A percentile compares a stretch with the other conserved stretches of the same genome.
Conservation (phyloP, 805 yeast species). For the Hanseniaspora lindneri region DNA sequence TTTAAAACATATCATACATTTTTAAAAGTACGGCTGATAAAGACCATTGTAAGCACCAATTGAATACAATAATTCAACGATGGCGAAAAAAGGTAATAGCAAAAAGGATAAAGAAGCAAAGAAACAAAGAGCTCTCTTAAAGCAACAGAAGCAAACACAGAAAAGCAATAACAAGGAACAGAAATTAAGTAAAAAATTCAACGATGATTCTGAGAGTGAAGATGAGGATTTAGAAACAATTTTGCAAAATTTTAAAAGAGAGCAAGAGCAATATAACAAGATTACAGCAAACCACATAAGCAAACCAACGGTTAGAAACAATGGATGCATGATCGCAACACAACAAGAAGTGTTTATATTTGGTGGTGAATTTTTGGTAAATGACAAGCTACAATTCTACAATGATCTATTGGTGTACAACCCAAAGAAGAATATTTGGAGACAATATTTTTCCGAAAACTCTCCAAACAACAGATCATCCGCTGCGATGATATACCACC, state of each 20-base stretch:
- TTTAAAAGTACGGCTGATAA: too few species aligned
- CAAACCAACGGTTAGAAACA: constrained; percentile 59
- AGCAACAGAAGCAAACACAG: constrained; percentile 58
- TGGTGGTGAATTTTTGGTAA: constrained; percentile 70
- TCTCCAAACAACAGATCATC: constrained; percentile 88
- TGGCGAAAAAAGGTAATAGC: constrained; percentile 63
- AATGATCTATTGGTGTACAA: constrained; percentile 69
- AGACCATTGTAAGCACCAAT: background rate
- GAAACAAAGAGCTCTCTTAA: constrained; percentile 76
- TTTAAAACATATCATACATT: too few species aligned
- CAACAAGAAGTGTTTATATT: constrained; percentile 68
- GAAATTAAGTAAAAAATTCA: constrained; percentile 47
- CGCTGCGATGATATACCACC: constrained; percentile 87
- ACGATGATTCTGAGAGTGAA: constrained; percentile 69
- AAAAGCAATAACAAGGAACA: constrained; percentile 68
- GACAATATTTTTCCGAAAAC: constrained; percentile 64
- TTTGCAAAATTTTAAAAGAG: constrained; percentile 59
- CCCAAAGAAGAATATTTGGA: constrained; percentile 72
- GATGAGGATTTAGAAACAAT: constrained; percentile 80
- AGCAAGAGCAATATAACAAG: constrained; percentile 69
- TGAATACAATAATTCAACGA: constrained; percentile 22
- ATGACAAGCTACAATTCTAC: constrained; percentile 37
- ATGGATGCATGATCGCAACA: constrained; percentile 60
- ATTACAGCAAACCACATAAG: constrained; percentile 47
- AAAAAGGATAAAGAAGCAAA: constrained; percentile 84